Conservation (phyloP, 148 eudicot species). For the Rhododendron kiyosumense region DNA sequence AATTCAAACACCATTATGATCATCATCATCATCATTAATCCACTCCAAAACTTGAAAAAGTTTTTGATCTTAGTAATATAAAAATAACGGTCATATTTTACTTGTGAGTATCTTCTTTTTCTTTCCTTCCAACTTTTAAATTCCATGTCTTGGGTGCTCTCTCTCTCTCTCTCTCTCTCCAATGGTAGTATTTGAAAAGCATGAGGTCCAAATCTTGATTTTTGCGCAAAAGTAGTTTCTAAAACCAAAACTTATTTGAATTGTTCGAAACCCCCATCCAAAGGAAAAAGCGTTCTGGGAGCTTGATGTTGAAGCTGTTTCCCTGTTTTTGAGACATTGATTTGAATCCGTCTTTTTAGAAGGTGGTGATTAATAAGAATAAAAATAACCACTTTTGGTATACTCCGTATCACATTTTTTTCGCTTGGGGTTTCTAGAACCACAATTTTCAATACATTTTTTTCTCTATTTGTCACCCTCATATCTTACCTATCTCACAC, state of each 20-base stretch:
- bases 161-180: background rate
- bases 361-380: background rate
- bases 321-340: background rate
- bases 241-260: constrained; percentile 7
- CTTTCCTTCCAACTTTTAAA: background rate
- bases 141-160: background rate
- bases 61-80: background rate
- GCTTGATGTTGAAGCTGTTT: background rate
- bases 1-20: background rate
- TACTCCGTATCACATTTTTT: no score
- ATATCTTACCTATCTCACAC: no score
- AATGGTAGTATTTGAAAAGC: constrained; percentile 3
- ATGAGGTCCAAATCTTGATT: background rate
- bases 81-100: background rate
- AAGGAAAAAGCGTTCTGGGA: background rate
- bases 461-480: no score
- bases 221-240: background rate
- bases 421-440: no score
- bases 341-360: background rate
- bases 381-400: no score
- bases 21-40: background rate
- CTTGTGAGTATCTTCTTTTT: background rate
- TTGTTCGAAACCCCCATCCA: background rate
- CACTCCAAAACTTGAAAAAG: background rate
- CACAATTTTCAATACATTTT: no score